Conservation (phyloP, 768 basidiomycete species). For the Lanmaoa pseudosensibilis region DNA sequence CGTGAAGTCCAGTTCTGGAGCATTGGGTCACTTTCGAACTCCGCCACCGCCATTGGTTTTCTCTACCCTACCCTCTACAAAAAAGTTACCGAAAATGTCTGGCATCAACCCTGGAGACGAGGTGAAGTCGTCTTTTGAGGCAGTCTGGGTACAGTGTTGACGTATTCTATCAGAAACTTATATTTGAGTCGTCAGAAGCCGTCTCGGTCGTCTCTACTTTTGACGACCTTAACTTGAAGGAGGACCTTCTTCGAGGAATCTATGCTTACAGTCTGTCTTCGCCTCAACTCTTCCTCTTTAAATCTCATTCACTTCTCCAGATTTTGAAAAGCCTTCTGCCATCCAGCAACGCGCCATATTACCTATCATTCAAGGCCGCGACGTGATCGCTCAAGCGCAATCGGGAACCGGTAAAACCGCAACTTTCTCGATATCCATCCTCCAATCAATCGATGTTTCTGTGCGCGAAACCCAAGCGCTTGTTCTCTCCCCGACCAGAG, state of each 20-base stretch:
- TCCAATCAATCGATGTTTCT: slow-evolving; percentile 95
- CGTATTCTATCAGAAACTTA: slow-evolving; percentile 63
- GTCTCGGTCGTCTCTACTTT: slow-evolving; percentile 88
- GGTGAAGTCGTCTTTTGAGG: slow-evolving; percentile 40
- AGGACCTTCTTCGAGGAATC: slow-evolving; percentile 93
- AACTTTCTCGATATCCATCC: slow-evolving; percentile 96
- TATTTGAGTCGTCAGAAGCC: slow-evolving; percentile 93
- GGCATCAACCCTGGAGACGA: slow-evolving; percentile 88
- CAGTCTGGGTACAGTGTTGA: slow-evolving; percentile 7
- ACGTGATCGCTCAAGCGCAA: slow-evolving; percentile 99
- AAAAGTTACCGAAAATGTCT: slow-evolving; percentile 60
- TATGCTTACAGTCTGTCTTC: slow-evolving; percentile 87
- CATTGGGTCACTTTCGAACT: slow-evolving; percentile 48
- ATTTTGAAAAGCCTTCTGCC: slow-evolving; percentile 97
- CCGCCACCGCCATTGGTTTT: slow-evolving; percentile 36
- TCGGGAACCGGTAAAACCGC: slow-evolving; percentile 99
- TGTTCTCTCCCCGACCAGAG: slow-evolving; percentile 96
- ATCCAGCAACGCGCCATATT: slow-evolving; percentile 98
- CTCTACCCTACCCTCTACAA: slow-evolving; percentile 32
- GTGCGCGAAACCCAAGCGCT: slow-evolving; percentile 95
- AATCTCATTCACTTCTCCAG: slow-evolving; percentile 36
- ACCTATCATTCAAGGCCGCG: slow-evolving; percentile 92
- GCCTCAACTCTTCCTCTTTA: background rate
- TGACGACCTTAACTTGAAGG: slow-evolving; percentile 89
- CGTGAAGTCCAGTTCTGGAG: background rate